Conservation (phyloP, 2,329 filamentous ascomycete genomes). For the Dothistroma septosporum region DNA sequence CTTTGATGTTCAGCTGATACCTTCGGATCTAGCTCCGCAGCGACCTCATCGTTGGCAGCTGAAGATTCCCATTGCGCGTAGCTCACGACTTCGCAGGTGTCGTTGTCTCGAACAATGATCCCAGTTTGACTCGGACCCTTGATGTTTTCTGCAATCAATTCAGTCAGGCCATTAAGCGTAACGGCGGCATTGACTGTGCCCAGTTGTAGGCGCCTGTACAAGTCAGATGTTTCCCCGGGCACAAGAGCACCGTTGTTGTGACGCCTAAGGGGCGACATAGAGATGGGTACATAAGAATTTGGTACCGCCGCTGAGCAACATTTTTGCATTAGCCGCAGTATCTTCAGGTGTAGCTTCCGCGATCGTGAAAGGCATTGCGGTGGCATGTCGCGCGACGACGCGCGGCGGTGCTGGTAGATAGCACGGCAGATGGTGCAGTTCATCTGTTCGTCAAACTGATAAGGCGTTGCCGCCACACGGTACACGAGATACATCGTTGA, state of each 20-base stretch:
- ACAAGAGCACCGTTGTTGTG: not conserved
- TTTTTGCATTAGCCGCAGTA: not conserved
- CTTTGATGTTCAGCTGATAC: not conserved
- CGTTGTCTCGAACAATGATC: not conserved
- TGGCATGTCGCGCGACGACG: not conserved
- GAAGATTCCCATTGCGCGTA: not conserved
- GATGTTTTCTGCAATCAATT: not conserved
- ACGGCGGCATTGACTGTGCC: not conserved
- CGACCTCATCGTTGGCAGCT: not conserved
- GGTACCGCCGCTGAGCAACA: not conserved
- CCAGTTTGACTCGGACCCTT: not conserved
- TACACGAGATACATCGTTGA: not conserved
- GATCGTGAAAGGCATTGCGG: not conserved
- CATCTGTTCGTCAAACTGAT: not conserved
- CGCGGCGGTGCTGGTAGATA: too few relatives aligned
- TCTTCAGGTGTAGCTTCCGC: not conserved
- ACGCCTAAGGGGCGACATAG: not conserved
- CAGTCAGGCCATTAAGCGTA: not conserved
- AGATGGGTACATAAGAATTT: not conserved
- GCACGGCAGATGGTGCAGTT: too few relatives aligned
- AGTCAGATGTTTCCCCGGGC: not conserved
- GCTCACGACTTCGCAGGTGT: not conserved
- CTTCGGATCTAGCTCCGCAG: not conserved
- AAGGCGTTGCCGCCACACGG: not conserved
- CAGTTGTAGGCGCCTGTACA: slow-evolving; percentile 1